Evolutionary conservation across 768 basidiomycete genomes (phyloP).

Genomic region (Suillus hirtellus): DNA sequence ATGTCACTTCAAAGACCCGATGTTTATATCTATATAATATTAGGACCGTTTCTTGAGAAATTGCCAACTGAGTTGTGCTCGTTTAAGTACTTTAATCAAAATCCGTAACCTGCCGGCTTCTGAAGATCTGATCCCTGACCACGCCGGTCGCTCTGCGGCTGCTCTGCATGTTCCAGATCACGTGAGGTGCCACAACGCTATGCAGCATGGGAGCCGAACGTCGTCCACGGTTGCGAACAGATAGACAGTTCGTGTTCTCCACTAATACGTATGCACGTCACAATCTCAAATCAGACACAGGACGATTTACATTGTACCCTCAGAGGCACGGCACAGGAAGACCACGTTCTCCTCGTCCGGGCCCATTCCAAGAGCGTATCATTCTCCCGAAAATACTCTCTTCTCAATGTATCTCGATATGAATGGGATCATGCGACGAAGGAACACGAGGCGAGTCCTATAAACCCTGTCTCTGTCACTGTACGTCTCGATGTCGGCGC

Average conservation of each 20-base stretch:
- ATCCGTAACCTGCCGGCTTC: neutral
- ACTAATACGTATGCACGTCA: slow-evolving; percentile 26
- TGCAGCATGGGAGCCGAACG: neutral
- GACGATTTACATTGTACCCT: slow-evolving; percentile 27
- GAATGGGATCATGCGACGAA: slow-evolving; percentile 23
- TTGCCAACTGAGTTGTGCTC: neutral
- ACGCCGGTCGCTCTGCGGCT: no score
- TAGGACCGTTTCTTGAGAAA: neutral
- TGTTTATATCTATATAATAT: neutral
- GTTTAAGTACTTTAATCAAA: neutral
- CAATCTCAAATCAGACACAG: slow-evolving; percentile 39
- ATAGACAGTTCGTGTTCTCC: neutral
- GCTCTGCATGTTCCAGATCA: neutral
- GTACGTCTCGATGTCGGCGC: slow-evolving; percentile 25
- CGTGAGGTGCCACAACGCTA: neutral
- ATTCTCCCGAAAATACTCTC: slow-evolving; percentile 22
- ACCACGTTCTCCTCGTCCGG: slow-evolving; percentile 20
- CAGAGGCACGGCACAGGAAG: slow-evolving; percentile 3
- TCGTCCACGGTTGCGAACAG: neutral
- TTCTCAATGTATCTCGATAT: slow-evolving; percentile 20
- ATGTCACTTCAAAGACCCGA: neutral
- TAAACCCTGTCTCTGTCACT: slow-evolving; percentile 16
- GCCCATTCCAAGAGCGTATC: slow-evolving; percentile 25
- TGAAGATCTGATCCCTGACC: neutral
- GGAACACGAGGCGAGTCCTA: slow-evolving; percentile 11